Evolutionary conservation across 192 early-diverging fungal genomes (phyloP), one percentile per base, ranked within the genome.

Genomic region (Podila clonocystis): DNA sequence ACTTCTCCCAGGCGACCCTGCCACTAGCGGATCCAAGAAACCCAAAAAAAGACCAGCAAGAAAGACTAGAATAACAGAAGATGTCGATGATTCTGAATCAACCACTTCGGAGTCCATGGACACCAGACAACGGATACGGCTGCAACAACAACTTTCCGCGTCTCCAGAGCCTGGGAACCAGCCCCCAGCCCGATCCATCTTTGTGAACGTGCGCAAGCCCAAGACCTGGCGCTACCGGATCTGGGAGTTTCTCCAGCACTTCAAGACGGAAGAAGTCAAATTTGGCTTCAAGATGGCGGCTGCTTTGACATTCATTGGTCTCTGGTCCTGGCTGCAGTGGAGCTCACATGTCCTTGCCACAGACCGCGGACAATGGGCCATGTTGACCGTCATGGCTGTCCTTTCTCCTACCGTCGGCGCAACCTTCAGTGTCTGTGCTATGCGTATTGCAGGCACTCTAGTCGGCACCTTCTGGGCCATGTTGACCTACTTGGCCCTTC

Each of bases 281-380:
- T 88, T 85, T 72, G 79, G 75, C 1, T 74, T 88, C 64, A 88
- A 88, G 65, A 88, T 88, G 85, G 87, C 85, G 6, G 29, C 62
- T 3, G 83, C 79, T 15, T 70, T 88, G 1, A 55, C 72, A 0
- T 64, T 85, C 15, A 63, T 86, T 28, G 77, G 78, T 61, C 38
- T 86, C 7, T 83, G 78, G 48, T 84, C 87, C 1, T 88, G 83
- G 61, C 36, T 88, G 19, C 69, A 76, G 1, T 70, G 75, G 24
- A 80, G 74, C 50, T 63, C 41, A 22, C 61, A 29, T 0, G 63
- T 71, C 50, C 70, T 84, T 29, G 50, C 63, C 11, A 62, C 31
- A 15, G 82, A 78, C 34, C 79, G 85, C 48, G 85, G 87, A 26
- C 85, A 86, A 62, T 88, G 87, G 87, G 73, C 85, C n/a, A 72